phyloP scores from a whole-genome alignment of 2,329 filamentous ascomycete genomes.

The Cordyceps cicadae region DNA sequence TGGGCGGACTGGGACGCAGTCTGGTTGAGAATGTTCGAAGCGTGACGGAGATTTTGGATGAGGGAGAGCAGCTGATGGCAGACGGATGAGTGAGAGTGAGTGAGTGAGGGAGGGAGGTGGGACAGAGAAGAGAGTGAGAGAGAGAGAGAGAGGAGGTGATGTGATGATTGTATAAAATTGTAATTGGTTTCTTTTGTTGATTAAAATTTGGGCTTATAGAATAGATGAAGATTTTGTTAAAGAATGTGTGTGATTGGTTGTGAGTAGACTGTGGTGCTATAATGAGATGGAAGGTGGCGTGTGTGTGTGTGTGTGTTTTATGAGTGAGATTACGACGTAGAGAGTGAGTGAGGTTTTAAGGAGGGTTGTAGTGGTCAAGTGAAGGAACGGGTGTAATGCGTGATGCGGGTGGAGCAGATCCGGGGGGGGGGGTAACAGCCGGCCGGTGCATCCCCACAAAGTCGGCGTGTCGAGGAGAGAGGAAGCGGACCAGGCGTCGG shows the following conservation, averaged over 20 bases:
- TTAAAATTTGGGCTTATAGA: neutral
- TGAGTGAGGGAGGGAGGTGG: neutral
- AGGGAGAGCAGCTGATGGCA: constrained; percentile 83
- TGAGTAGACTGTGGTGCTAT: neutral
- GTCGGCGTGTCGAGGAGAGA: no score
- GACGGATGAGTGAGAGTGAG: constrained; percentile 35
- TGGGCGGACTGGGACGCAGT: constrained; percentile 78
- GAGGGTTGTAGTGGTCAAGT: neutral
- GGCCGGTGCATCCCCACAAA: neutral
- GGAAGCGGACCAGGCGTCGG: neutral
- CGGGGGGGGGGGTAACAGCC: neutral
- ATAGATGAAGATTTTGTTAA: neutral
- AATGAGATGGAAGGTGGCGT: no score
- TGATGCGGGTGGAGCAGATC: neutral
- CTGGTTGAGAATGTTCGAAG: constrained; percentile 78
- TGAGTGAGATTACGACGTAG: neutral
- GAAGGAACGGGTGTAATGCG: no score
- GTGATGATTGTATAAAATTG: constrained; percentile 2
- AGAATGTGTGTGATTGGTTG: neutral
- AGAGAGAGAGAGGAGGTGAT: neutral
- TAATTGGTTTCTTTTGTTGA: neutral
- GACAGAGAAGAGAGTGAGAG: neutral
- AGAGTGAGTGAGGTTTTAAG: neutral
- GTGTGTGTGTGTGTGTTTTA: neutral
- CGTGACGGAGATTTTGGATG: constrained; percentile 82